Evolutionary conservation across 495 filamentous ascomycete genomes (phyloP).

Genomic region (Penicillium argentinense): DNA sequence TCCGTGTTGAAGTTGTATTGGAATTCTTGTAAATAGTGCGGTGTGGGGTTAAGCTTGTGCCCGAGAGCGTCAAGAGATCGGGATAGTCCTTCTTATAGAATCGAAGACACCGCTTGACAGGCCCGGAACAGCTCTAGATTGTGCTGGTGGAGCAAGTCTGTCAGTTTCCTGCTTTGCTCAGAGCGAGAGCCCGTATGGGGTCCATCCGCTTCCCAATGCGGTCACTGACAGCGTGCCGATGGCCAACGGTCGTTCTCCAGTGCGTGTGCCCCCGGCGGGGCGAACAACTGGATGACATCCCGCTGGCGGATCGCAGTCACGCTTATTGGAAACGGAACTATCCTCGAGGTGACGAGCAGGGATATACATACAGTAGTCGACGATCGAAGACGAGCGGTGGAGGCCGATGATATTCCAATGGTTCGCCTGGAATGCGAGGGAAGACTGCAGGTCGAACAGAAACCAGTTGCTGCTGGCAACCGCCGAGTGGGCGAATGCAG

Average conservation of each 20-base stretch:
- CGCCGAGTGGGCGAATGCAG: slow-evolving; percentile 24
- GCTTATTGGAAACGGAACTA: slow-evolving; percentile 21
- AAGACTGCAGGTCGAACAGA: slow-evolving; percentile 19
- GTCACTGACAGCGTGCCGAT: background rate
- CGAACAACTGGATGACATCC: slow-evolving; percentile 4
- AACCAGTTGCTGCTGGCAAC: slow-evolving; percentile 15
- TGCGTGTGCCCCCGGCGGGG: slow-evolving; percentile 14
- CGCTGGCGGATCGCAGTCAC: slow-evolving; percentile 18
- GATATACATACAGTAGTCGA: slow-evolving; percentile 15
- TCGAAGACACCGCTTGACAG: background rate
- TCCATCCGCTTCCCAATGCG: background rate
- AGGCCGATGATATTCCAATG: background rate
- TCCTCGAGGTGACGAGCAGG: background rate
- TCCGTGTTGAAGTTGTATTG: too few species aligned
- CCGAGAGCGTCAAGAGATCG: background rate
- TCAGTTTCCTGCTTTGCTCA: slow-evolving; percentile 2
- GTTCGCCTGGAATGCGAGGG: slow-evolving; percentile 8
- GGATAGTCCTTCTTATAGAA: background rate
- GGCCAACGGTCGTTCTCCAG: slow-evolving; percentile 11
- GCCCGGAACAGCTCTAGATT: background rate
- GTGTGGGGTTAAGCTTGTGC: background rate
- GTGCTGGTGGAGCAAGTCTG: background rate
- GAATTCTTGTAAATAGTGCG: background rate
- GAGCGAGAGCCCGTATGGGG: background rate
- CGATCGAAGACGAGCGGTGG: background rate